Percentiles rank a stretch among this genome's conserved stretches.
Evolutionary conservation across 768 basidiomycete species (phyloP).

Genomic region (Leccinum aurantiacum): DNA sequence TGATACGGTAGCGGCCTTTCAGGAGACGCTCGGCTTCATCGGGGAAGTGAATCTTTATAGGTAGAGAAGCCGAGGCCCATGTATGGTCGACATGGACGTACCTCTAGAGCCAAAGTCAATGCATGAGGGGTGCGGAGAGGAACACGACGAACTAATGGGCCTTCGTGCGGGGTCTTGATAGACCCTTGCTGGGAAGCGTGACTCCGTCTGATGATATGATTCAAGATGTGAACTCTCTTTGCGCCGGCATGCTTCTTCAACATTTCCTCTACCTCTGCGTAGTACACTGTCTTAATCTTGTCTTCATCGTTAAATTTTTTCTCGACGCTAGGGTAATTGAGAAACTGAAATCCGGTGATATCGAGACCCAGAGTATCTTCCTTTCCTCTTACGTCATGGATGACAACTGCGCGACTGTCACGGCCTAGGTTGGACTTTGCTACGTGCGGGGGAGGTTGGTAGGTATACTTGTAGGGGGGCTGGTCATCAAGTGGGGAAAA

Average conservation of each 20-base stretch:
- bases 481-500: slow-evolving; percentile 29
- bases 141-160: slow-evolving; percentile 34
- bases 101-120: slow-evolving; percentile 13
- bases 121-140: slow-evolving; percentile 6
- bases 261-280: slow-evolving; percentile 42
- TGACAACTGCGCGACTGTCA: slow-evolving; percentile 17
- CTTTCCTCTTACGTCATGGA: slow-evolving; percentile 36
- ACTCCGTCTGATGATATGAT: slow-evolving; percentile 41
- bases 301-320: slow-evolving; percentile 42
- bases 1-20: slow-evolving; percentile 42
- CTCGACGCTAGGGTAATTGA: slow-evolving; percentile 34
- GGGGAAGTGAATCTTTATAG: background rate
- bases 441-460: slow-evolving; percentile 28
- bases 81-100: background rate
- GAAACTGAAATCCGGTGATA: slow-evolving; percentile 44
- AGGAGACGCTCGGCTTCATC: background rate
- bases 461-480: slow-evolving; percentile 36
- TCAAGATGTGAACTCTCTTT: slow-evolving; percentile 43
- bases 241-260: slow-evolving; percentile 41
- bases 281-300: slow-evolving; percentile 38
- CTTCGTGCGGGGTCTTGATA: slow-evolving; percentile 17
- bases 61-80: background rate
- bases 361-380: slow-evolving; percentile 35
- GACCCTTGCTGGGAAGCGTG: background rate
- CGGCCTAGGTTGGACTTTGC: slow-evolving; percentile 32